These are phyloP conservation scores for Chenopodium album DNA, from an alignment of 148 eudicot species.

Conservation along the genomic window DNA sequence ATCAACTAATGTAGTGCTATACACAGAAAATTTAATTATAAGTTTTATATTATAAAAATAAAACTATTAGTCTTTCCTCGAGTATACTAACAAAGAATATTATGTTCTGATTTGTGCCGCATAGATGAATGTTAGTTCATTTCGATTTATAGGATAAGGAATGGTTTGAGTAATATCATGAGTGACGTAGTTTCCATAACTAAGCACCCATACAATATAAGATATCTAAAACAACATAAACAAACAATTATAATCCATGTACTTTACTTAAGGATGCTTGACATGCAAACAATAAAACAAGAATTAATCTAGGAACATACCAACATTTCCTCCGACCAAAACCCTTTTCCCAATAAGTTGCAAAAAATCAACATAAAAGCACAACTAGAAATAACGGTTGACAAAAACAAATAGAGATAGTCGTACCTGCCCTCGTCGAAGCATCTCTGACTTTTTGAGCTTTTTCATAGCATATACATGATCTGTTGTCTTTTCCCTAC, in stretches of 20 bases:
- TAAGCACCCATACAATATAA: background rate
- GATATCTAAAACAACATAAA: background rate
- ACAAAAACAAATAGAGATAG: slow-evolving; percentile 22
- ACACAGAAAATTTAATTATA: background rate
- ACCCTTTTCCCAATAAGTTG: background rate
- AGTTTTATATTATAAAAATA: too few relatives aligned
- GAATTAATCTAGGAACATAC: too few relatives aligned
- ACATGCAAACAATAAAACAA: background rate
- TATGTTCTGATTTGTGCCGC: background rate
- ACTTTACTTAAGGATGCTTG: background rate
- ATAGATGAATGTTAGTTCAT: too few relatives aligned
- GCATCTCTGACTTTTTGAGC: slow-evolving; percentile 96
- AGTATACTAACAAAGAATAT: background rate
- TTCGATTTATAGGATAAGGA: background rate
- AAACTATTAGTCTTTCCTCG: background rate
- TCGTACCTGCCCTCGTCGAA: slow-evolving; percentile 92
- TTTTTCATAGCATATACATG: slow-evolving; percentile 95
- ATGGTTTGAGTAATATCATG: background rate
- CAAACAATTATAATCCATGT: background rate
- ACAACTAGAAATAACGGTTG: background rate
- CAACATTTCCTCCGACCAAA: too few relatives aligned
- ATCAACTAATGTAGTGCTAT: background rate
- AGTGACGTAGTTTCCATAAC: background rate
- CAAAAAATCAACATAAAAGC: background rate
- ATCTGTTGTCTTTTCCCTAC: slow-evolving; percentile 82